Evolutionary conservation across 352 stramenopile genomes (phyloP), one percentile per base, ranked within the genome.

Genomic region (Phytopythium vexans): DNA sequence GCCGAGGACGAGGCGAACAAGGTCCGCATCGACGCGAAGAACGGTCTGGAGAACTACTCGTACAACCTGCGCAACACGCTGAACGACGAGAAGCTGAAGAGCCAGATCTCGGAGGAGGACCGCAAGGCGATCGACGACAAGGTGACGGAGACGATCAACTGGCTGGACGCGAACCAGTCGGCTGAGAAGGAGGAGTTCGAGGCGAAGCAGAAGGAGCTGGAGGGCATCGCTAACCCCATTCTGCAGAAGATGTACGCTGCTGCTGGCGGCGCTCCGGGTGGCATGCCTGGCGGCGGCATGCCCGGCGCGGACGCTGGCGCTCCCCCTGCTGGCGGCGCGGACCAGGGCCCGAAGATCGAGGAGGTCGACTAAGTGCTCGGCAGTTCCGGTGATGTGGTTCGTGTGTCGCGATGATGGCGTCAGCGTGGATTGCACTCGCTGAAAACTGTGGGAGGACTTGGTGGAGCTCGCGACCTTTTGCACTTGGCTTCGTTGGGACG

Each of bases 1-100:
- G 96, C 98, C 49, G 88, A 99, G 64, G 97, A 99, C 62, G 95
- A 98, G 68, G 82, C 88, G 31, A 91, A 98, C 55, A 98, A 98
- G 82, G 72, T 97, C n/a, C 82, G 92, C 55, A 97, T 99, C 48
- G 96, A 99, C 64, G 82, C 92, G 8, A 93, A 95, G 66, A 99
- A 99, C 71, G 81, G 76, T 12, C 77, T 99, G 2, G 96, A 99
- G 83, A 94, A 91, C 49, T 98, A 98, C 73, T 62, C 97, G 7
- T 97, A 97, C 75, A 92, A 88, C 62, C 59, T 97, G 21, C 95
- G 94, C 67, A 97, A 96, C 75, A 90, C 66, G 14, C 59, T 97
- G 45, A 80, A 96, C 64, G 94, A 98, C 54, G 94, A 98, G 55
- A 96, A 98, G 72, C 56, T 98, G 40, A 78, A 86, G 52, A 90